Conservation (phyloP, 2,329 filamentous ascomycete genomes). For the Pestalotiopsis sp. region DNA sequence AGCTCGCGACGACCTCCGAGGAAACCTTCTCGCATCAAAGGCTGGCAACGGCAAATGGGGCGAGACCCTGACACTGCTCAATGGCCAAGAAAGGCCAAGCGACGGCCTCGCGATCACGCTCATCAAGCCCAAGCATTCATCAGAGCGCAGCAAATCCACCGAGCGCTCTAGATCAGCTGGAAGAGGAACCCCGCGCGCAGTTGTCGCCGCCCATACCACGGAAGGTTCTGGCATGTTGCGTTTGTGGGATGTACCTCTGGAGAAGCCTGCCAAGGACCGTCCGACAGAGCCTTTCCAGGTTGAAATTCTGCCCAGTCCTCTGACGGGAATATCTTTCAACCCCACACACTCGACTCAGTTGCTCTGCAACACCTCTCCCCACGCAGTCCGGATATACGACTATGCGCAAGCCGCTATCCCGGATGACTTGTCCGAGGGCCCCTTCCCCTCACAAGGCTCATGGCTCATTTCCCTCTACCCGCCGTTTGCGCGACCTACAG, state of each 20-base stretch:
- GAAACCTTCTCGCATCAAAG: constrained; percentile 53
- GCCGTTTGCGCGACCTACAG: constrained; percentile 52
- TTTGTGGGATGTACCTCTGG: constrained; percentile 61
- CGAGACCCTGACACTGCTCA: constrained; percentile 57
- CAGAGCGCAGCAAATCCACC: constrained; percentile 38
- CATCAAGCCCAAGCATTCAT: constrained; percentile 41
- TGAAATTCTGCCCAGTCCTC: constrained; percentile 58
- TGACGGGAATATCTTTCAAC: constrained; percentile 63
- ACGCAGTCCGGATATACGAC: constrained; percentile 65
- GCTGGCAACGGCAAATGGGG: constrained; percentile 67
- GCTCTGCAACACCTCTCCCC: constrained; percentile 56
- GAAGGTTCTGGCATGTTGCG: constrained; percentile 63
- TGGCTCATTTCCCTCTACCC: constrained; percentile 68
- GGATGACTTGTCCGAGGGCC: constrained; percentile 53
- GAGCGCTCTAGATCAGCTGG: constrained; percentile 38
- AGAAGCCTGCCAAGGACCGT: constrained; percentile 39
- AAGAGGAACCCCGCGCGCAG: constrained; percentile 39
- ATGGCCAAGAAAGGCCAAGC: constrained; percentile 55
- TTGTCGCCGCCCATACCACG: constrained; percentile 63
- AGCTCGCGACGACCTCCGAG: constrained; percentile 53
- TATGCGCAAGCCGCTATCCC: constrained; percentile 56
- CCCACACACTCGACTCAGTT: constrained; percentile 61
- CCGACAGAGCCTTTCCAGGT: constrained; percentile 59
- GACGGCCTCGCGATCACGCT: constrained; percentile 60
- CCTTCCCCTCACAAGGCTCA: constrained; percentile 61